Evolutionary conservation across 768 basidiomycete species (phyloP).

Genomic region (Boletus coccyginus): DNA sequence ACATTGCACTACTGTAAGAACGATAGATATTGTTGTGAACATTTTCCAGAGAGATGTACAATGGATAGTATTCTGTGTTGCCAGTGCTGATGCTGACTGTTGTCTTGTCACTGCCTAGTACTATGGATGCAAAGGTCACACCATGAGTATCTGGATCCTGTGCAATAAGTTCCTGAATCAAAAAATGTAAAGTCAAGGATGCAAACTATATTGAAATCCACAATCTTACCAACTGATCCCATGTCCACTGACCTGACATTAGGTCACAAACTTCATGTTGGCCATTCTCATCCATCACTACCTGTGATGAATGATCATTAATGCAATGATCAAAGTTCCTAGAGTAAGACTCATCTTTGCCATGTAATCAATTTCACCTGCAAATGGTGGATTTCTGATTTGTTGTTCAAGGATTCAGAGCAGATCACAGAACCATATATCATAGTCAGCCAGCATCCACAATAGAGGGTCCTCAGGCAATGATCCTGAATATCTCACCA

Average conservation of each 20-base stretch:
- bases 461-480: neutral
- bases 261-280: neutral
- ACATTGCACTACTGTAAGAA: slow-evolving; percentile 1
- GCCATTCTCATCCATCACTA: neutral
- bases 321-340: no score
- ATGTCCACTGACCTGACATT: slow-evolving; percentile 1
- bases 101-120: slow-evolving; percentile 20
- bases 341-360: neutral
- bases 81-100: slow-evolving; percentile 13
- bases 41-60: slow-evolving; percentile 19
- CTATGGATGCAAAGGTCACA: slow-evolving; percentile 9
- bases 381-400: neutral
- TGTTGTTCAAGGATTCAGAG: neutral
- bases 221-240: neutral
- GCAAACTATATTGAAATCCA: no score
- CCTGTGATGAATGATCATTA: no score
- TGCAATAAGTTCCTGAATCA: slow-evolving; percentile 20
- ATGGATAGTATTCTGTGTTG: slow-evolving; percentile 13
- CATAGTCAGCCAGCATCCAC: neutral
- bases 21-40: slow-evolving; percentile 7
- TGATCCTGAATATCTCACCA: neutral
- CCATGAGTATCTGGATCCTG: slow-evolving; percentile 14
- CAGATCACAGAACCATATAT: neutral
- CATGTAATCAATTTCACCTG: neutral
- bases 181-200: no score